Percentiles rank a stretch among this genome's conserved stretches.
These are phyloP conservation scores for Pyronema domesticum DNA, from an alignment of 495 filamentous ascomycete species.

Conservation along the genomic window DNA sequence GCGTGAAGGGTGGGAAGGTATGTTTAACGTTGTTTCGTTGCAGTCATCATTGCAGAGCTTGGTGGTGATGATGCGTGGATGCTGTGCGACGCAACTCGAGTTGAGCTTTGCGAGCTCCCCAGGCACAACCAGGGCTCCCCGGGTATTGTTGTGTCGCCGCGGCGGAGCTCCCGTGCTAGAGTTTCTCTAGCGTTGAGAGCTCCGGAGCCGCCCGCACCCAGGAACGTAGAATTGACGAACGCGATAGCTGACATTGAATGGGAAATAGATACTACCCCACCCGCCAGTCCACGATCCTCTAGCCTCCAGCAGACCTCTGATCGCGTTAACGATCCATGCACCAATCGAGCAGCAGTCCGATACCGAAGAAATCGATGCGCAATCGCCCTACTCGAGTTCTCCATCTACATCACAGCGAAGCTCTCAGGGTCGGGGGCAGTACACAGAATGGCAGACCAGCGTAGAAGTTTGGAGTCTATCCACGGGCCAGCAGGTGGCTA, in stretches of 20 bases:
- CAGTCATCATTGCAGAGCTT: too few relatives aligned
- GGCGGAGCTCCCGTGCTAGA: too few relatives aligned
- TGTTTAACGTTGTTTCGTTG: not conserved
- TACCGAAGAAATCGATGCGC: conserved; percentile 7
- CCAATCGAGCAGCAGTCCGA: conserved; percentile 10
- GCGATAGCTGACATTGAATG: too few relatives aligned
- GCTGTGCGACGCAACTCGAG: too few relatives aligned
- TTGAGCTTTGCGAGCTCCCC: too few relatives aligned
- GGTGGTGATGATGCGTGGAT: too few relatives aligned
- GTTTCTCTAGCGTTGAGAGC: too few relatives aligned
- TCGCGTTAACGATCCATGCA: conserved; percentile 23
- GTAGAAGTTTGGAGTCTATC: conserved; percentile 25
- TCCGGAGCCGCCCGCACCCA: too few relatives aligned
- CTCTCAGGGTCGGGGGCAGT: conserved; percentile 9
- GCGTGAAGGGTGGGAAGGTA: conserved; percentile 25
- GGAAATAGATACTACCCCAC: conserved; percentile 20
- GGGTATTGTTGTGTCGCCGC: too few relatives aligned
- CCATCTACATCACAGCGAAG: conserved; percentile 20
- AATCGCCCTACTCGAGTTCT: conserved; percentile 22
- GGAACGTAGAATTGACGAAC: too few relatives aligned
- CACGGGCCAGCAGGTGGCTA: conserved; percentile 12
- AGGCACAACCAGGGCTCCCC: too few relatives aligned
- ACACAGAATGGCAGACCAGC: conserved; percentile 23
- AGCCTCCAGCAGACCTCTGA: conserved; percentile 17
- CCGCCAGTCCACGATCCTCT: conserved; percentile 21